These are phyloP conservation scores for Russula abietina DNA, from an alignment of 768 basidiomycete species.

Conservation along the genomic window DNA sequence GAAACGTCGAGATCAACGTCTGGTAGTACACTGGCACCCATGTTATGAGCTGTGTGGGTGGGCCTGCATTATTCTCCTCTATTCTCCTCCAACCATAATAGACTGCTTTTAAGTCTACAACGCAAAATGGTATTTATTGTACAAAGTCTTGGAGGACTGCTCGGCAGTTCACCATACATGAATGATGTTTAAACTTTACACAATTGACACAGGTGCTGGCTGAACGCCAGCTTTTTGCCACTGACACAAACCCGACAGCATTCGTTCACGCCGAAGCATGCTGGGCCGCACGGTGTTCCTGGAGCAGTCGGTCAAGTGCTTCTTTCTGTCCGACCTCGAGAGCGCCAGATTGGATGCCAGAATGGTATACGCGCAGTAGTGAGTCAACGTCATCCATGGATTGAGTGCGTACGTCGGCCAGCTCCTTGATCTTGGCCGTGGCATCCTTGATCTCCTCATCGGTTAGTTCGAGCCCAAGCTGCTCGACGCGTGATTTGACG, in stretches of 20 bases:
- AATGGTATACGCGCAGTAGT: slow-evolving; percentile 92
- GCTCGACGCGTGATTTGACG: slow-evolving; percentile 98
- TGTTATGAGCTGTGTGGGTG: too few species aligned
- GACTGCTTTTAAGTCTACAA: background rate
- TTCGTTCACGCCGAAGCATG: slow-evolving; percentile 8
- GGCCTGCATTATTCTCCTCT: background rate
- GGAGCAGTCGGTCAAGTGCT: slow-evolving; percentile 80
- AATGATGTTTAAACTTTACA: background rate
- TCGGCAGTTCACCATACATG: background rate
- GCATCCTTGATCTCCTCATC: slow-evolving; percentile 99
- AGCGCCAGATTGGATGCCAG: slow-evolving; percentile 85
- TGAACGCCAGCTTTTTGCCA: slow-evolving; percentile 8
- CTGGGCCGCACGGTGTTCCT: slow-evolving; percentile 55
- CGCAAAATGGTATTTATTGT: slow-evolving; percentile 5
- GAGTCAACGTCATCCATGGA: slow-evolving; percentile 99
- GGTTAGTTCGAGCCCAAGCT: slow-evolving; percentile 80
- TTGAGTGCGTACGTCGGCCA: slow-evolving; percentile 96
- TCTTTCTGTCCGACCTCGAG: slow-evolving; percentile 92
- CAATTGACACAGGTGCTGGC: slow-evolving; percentile 4
- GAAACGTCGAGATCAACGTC: too few species aligned
- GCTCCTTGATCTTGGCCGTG: slow-evolving; percentile 98
- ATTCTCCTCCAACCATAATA: background rate
- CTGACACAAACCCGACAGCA: too few species aligned
- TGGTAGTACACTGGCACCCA: too few species aligned
- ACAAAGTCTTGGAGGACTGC: slow-evolving; percentile 6